Percentiles rank a stretch among this genome's conserved stretches.
Conservation (phyloP, 2,329 filamentous ascomycete species). For the Scedosporium dehoogii region DNA sequence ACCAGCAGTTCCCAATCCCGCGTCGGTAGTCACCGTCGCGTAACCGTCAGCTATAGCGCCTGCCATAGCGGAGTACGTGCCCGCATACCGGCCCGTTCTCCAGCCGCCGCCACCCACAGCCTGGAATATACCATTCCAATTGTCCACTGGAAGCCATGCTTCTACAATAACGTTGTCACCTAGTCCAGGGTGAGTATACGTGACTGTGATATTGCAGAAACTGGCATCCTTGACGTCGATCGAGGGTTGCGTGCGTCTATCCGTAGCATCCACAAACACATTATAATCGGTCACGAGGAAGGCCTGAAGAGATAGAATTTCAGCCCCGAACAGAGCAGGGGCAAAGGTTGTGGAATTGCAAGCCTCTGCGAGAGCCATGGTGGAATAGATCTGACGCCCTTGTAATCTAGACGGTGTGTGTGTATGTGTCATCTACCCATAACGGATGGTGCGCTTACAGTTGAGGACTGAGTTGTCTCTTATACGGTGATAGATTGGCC, state of each 20-base stretch:
- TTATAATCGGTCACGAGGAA: not conserved
- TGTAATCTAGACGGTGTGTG: too few relatives aligned
- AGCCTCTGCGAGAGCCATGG: not conserved
- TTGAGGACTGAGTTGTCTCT: too few relatives aligned
- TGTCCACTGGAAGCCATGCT: slow-evolving; percentile 14
- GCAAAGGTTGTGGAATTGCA: not conserved
- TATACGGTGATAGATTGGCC: too few relatives aligned
- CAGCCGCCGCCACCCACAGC: slow-evolving; percentile 21
- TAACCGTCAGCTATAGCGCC: slow-evolving; percentile 12
- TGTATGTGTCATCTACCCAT: too few relatives aligned
- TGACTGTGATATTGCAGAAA: slow-evolving; percentile 18
- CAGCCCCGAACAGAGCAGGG: not conserved
- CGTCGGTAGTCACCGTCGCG: slow-evolving; percentile 13
- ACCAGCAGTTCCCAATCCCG: slow-evolving; percentile 7
- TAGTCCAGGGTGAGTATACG: slow-evolving; percentile 15
- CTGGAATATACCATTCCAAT: slow-evolving; percentile 20
- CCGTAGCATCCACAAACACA: not conserved
- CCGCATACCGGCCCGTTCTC: slow-evolving; percentile 13
- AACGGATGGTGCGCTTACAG: too few relatives aligned
- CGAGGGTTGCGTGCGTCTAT: not conserved
- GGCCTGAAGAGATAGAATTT: not conserved
- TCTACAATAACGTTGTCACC: slow-evolving; percentile 15
- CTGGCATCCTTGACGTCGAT: not conserved
- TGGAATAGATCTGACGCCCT: too few relatives aligned
- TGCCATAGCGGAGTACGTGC: slow-evolving; percentile 10